Evolutionary conservation across 768 basidiomycete species (phyloP), one percentile per base, ranked within the genome.

Genomic region (Lactifluus piperatus): DNA sequence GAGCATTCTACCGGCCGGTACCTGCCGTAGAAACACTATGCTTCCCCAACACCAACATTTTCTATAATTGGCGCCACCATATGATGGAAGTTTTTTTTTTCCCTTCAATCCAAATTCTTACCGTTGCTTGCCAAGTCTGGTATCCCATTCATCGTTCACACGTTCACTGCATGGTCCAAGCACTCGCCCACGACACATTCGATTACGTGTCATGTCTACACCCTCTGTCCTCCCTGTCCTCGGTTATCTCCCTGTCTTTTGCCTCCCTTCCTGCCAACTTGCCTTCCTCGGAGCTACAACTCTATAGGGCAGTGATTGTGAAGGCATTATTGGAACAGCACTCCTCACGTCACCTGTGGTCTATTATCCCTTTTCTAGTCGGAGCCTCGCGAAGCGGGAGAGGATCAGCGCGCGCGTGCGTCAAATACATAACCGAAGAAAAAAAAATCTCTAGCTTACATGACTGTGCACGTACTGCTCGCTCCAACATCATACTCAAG

Each of bases 171-270:
- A 13, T 32, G 47, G 48, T 16, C 36, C 34, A 39, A 16, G 50
- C 51, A n/a, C 37, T n/a, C 51, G 34, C 37, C 37, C 43, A 18
- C n/a, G 5, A 44, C 29, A 30, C 8, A 32, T 32, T 32, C 43
- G 0, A 54, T 54, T 54, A 54, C 53, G 53, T 54, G 53, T 54
- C 30, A n/a, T n/a, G n/a, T n/a, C n/a, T n/a, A n/a, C n/a, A n/a
- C n/a, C n/a, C n/a, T n/a, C n/a, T n/a, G n/a, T n/a, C n/a, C n/a
- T n/a, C n/a, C n/a, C n/a, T n/a, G n/a, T n/a, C n/a, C n/a, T n/a
- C n/a, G n/a, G n/a, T 20, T 50, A 39, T 18, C 48, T 13, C 26
- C 30, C 5, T 9, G 39, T 43, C 20, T 37, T 22, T 18, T 24
- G 5, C 30, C 24, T 44, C 22, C 5, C 30, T 24, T 16, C 34